Base-by-base conservation (phyloP, 2,329 filamentous ascomycete species). In the Davidsoniella virescens region DNA sequence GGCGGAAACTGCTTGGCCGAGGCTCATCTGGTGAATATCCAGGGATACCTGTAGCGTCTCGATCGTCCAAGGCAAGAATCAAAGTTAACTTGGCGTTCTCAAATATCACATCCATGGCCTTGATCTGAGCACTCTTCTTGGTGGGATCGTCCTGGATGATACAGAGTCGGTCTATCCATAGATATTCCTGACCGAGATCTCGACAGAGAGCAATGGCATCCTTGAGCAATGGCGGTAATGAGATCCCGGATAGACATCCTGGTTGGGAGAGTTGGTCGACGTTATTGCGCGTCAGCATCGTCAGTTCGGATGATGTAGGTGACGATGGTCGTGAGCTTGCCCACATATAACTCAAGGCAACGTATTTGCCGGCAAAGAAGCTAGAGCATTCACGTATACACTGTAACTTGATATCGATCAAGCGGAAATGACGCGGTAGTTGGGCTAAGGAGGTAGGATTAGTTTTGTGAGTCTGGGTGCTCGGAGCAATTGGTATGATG, bases 331-430 rank as follows among this genome's bases (percentile, higher is more conserved):
- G 18, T 26, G 43, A 20, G 29, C 12, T 23, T 6, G 40, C 38
- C 47, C 47, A 50, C 47, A 50, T 44, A 26, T 50, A 50, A 25
- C 40, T 50, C 12, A 43, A 10, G 16, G 47, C 41, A 37, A 37
- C 40, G 9, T 50, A 44, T 16, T 37, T 17, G 7, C 18, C 33
- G 14, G 36, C 18, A 17, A 23, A 48, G 20, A 20, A 48, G 37
- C 12, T 38, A 17, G 23, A 25, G 14, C 25, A 23, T 10, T 50
- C 40, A 29, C 6, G 9, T 12, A 50, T 36, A 25, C 39, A 50
- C 18, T 33, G 17, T 23, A 14, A 25, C 20, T 43, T 44, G 17
- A 50, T 25, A 17, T 50, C 47, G 17, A 50, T 50, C n/a, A 50
- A 20, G 4, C 41, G 41, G 20, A 50, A 50, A 29, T 45, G 42